phyloP scores from a whole-genome alignment of 306 rosid species.

The Alnus rubra region DNA sequence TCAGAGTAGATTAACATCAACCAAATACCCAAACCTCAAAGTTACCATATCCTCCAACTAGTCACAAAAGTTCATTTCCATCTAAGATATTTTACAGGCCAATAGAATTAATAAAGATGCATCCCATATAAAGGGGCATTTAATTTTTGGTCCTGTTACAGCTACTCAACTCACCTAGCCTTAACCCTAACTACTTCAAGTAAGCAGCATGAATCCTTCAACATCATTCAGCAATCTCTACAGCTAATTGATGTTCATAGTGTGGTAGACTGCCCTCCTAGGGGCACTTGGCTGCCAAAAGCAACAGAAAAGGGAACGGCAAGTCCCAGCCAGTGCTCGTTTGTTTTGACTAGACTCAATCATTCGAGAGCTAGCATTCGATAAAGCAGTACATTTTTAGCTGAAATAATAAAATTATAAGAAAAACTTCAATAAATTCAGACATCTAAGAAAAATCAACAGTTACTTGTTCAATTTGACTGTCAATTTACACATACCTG shows the following conservation, averaged over 20 bases:
- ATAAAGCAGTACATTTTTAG: background rate
- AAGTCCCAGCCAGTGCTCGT: no score
- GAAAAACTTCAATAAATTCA: background rate
- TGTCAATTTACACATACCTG: background rate
- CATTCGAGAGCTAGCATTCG: no score
- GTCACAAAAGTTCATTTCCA: slow-evolving; percentile 4
- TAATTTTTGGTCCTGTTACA: background rate
- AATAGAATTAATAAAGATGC: background rate
- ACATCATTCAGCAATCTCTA: background rate
- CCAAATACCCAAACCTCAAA: slow-evolving; percentile 11
- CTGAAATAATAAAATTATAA: background rate
- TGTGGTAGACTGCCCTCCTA: no score
- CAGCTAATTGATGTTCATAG: background rate
- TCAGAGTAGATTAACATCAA: slow-evolving; percentile 10
- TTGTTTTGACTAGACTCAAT: no score
- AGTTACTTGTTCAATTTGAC: background rate
- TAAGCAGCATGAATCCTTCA: background rate
- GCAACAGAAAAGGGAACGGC: no score
- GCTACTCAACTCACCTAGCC: background rate
- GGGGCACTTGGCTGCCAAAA: no score
- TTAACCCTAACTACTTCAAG: background rate
- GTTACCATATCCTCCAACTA: slow-evolving; percentile 8
- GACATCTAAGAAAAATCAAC: background rate
- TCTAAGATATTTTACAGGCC: background rate
- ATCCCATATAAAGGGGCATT: background rate